These are phyloP conservation scores for Hanseniaspora lindneri DNA, from an alignment of 805 yeast genomes.

Conservation along the genomic window DNA sequence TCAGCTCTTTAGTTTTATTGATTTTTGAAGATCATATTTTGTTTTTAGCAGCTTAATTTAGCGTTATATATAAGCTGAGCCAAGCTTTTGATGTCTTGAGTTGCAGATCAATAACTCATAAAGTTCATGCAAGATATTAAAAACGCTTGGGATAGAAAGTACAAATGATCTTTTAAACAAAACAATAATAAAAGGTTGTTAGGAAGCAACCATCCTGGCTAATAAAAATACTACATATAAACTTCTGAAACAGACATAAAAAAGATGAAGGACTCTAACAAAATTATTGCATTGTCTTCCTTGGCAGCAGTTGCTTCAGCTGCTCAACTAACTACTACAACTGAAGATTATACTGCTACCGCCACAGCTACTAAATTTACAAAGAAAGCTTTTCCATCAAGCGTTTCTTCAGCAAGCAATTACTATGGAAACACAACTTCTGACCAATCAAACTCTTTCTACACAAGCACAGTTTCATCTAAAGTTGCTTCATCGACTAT, in stretches of 20 bases:
- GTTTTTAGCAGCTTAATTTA: too few relatives aligned
- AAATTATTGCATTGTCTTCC: conserved; percentile 2
- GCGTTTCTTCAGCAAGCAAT: neutral
- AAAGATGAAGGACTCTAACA: conserved; percentile 1
- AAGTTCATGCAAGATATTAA: too few relatives aligned
- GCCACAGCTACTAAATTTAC: conserved; percentile 17
- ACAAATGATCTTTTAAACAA: too few relatives aligned
- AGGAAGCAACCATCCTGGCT: neutral
- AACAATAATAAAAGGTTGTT: neutral
- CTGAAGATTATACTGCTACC: conserved; percentile 21
- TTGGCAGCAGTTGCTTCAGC: conserved; percentile 16
- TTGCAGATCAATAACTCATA: too few relatives aligned
- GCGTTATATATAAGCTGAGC: too few relatives aligned
- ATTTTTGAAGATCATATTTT: too few relatives aligned
- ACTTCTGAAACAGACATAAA: neutral
- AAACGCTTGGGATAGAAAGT: too few relatives aligned
- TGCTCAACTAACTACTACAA: conserved; percentile 19
- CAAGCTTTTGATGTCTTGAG: too few relatives aligned
- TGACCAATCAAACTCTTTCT: neutral
- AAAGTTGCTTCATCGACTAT: neutral
- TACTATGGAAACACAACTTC: conserved; percentile 12
- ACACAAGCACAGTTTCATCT: neutral
- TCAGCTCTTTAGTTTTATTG: too few relatives aligned
- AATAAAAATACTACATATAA: neutral
- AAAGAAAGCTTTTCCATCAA: conserved; percentile 16